Evolutionary conservation across 176 grass and related monocot species (phyloP).

Genomic region (Panicum miliaceum): DNA sequence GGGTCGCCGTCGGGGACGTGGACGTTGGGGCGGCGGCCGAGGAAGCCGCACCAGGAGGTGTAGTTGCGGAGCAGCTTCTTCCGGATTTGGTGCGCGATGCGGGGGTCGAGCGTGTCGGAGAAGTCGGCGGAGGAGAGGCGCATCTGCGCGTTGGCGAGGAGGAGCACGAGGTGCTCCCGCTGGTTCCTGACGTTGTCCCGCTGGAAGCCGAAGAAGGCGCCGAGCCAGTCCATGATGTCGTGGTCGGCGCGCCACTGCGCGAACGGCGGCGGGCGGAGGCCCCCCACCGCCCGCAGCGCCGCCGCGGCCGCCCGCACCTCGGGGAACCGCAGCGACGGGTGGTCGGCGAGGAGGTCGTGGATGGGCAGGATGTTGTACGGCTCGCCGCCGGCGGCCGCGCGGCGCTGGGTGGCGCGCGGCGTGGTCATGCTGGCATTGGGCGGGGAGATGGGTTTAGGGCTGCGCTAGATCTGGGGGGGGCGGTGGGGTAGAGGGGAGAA

Average conservation of each 20-base stretch:
- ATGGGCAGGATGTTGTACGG: conserved; percentile 94
- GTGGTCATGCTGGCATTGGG: conserved; percentile 67
- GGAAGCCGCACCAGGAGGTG: conserved; percentile 80
- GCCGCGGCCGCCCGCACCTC: conserved; percentile 84
- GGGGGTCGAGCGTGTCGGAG: conserved; percentile 62
- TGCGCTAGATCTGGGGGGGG: conserved; percentile 45
- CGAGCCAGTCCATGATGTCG: conserved; percentile 94
- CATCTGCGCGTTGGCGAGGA: conserved; percentile 96
- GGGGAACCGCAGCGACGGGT: conserved; percentile 83
- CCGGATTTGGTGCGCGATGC: conserved; percentile 60
- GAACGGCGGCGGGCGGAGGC: conserved; percentile 62
- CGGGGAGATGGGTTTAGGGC: conserved; percentile 15
- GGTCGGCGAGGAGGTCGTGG: conserved; percentile 83
- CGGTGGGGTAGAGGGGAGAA: not conserved
- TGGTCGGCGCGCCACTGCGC: conserved; percentile 57
- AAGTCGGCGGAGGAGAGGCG: conserved; percentile 70
- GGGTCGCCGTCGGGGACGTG: conserved; percentile 53
- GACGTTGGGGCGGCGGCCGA: conserved; percentile 62
- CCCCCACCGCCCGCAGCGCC: conserved; percentile 62
- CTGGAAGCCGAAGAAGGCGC: conserved; percentile 94
- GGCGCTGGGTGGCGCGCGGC: conserved; percentile 40
- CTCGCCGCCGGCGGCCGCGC: conserved; percentile 41
- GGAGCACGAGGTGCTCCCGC: conserved; percentile 94
- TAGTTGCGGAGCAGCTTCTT: conserved; percentile 93
- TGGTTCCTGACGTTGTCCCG: conserved; percentile 92